Base-by-base conservation (phyloP, 129 eudicot genomes). In the Centella asiatica region DNA sequence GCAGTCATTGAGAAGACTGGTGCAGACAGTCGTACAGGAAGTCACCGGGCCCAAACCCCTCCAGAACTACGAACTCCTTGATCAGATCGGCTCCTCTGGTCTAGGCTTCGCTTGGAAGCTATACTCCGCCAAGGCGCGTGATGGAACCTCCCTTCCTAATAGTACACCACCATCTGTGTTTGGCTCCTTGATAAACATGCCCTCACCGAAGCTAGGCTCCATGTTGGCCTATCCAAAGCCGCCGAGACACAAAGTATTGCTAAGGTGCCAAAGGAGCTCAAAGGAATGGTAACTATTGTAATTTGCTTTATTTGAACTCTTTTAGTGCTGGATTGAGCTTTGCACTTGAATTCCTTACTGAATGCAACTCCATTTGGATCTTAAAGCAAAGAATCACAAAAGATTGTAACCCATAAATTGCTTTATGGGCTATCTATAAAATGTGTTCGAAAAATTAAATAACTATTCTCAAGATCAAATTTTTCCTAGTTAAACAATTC, bases 11-110 rank as follows among this genome's bases (percentile, higher is more conserved):
- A 92, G 61, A 92, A 87, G 57, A 87, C 88, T 52, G n/a, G 98
- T 92, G 1, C 90, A 84, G 18, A 70, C 86, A 26, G 77, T 84
- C 44, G 86, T 84, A 0, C 83, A 80, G 53, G 98, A 92, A 26
- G 98, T 92, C 7, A 87, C 98, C 64, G 98, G 98, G 2, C 98
- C 98, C 33, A 87, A 75, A 51, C 69, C 96, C 24, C 67, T 92
- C 18, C 96, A 87, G 61, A 96, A 92, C 78, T 92, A 92, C 72
- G 90, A 87, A 20, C 85, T 92, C 59, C 66, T 74, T 32, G 90
- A 92, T 56, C 98, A 87, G 84, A 92, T 92, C 89, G 98, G 96
- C 27, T 84, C 98, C 24, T 90, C 98, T 4, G 98, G 98, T 8
- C 98, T 94, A 0, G 96, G 82, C 26, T 83, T 92, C 37, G 83